These are phyloP conservation scores for Desmodesmus armatus DNA, from an alignment of 139 green algal species.

Conservation along the genomic window DNA sequence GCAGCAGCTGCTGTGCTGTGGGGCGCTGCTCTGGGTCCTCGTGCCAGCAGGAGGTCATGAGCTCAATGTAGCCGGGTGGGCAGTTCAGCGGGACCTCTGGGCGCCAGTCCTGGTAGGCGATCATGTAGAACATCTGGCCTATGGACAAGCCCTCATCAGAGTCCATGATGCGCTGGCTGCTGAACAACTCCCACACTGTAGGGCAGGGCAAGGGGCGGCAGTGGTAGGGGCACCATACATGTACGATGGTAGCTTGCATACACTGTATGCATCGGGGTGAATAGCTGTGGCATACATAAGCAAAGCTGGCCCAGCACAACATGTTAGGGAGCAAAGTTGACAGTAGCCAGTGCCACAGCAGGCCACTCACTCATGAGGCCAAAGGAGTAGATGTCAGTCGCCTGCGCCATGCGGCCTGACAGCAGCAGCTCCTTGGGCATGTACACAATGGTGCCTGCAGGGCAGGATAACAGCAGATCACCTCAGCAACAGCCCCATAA, in stretches of 20 bases:
- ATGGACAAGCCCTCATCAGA: conserved; percentile 48
- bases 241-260: too few relatives aligned
- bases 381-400: conserved; percentile 64
- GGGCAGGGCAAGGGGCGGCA: too few relatives aligned
- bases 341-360: not conserved
- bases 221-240: too few relatives aligned
- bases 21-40: conserved; percentile 39
- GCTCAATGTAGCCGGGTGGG: conserved; percentile 41
- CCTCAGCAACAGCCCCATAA: too few relatives aligned
- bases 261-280: too few relatives aligned
- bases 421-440: conserved; percentile 61
- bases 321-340: not conserved
- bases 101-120: conserved; percentile 38
- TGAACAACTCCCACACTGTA: conserved; percentile 61
- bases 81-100: conserved; percentile 38
- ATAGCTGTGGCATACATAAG: not conserved
- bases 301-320: not conserved
- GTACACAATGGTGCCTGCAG: conserved; percentile 59
- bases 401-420: conserved; percentile 43
- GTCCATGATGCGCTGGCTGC: conserved; percentile 36
- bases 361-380: conserved; percentile 52
- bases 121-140: conserved; percentile 59
- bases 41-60: conserved; percentile 59
- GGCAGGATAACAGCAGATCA: too few relatives aligned
- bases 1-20: conserved; percentile 27